Base-by-base conservation (phyloP, 805 yeast genomes). In the Debaryomyces tyrocola region DNA sequence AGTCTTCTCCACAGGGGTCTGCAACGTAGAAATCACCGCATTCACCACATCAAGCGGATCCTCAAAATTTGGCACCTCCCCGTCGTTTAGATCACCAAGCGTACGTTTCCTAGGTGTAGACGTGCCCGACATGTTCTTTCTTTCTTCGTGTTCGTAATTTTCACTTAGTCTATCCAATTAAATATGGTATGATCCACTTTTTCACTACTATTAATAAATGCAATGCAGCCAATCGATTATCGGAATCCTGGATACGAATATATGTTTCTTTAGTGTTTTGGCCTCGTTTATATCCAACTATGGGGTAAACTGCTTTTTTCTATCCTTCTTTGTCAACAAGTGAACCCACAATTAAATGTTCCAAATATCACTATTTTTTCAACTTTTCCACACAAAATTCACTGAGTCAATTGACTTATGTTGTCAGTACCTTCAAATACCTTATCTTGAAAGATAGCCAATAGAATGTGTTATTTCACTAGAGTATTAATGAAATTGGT, bases 1-100 rank as follows among this genome's bases (percentile, higher is more conserved):
- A 1, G 96, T 90, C 42, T 61, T 66, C 36, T 87, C 87, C 20
- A 83, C 83, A 0, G 98, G 97, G 10, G 77, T 71, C 10, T 80
- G 76, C 46, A 94, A 73, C 9, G 81, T 75, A 20, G 87, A 76
- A 28, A 90, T 87, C 17, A 91, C 88, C 15, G 85, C 83, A 61
- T 89, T 86, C 40, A 87, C 79, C 46, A 85, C 69, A 40, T 86
- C 90, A 35, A 73, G 73, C 2, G 83, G 82, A 60, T 83, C 85
- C 29, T 80, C 83, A 49, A 78, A 79, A 11, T 57, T 46, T 18
- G 75, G 72, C n/a, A 60, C 54, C 14, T 64, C 71, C 18, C 53
- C 56, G 15, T 57, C 60, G 14, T 50, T 55, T n/a, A 45, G 45
- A 17, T 53, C 61, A 29, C 51, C 46, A 20, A 55, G 40, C 11